Base-by-base conservation (phyloP, 2,329 filamentous ascomycete species). In the Zarea fungicola region DNA sequence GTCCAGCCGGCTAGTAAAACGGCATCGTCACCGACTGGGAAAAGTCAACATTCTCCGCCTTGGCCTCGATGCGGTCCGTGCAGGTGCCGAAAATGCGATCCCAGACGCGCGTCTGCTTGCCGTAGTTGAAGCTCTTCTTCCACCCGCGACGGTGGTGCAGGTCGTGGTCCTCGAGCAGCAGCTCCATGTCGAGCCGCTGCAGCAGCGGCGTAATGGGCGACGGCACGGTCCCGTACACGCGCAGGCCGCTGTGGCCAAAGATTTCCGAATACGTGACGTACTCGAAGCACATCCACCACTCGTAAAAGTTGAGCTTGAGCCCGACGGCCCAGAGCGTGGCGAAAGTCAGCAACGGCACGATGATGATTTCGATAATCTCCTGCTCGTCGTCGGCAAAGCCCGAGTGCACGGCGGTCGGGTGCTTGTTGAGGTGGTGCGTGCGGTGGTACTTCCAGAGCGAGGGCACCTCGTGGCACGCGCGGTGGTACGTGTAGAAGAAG, bases 271-370 rank as follows among this genome's bases (percentile, higher is more conserved):
- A 73, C 6, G 68, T 60, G 26, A 74, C 60, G 45, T 71, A 74
- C 49, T 69, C 61, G 48, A 71, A 66, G 55, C 70, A 73, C 14
- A 74, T 52, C 70, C 70, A 74, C 69, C 67, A 71, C 37, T 72
- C 69, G 43, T 73, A 72, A 54, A 74, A 74, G 6, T 67, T 68
- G 64, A 73, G 66, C 1, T 68, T 68, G 6, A 72, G 35, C 0
- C 69, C 68, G 37, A 61, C 6, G 8, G 51, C 26, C 49, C 62
- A 65, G 16, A 72, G 49, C 1, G 60, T 65, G 35, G 58, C 58
- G 52, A 63, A 73, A 3, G 70, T 64, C 42, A 70, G 54, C 19
- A 72, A 52, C 0, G 70, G 70, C 14, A 73, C 63, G 19, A 63
- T 65, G 11, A 62, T 61, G 22, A 72, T 68, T 42, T 73, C 69